Evolutionary conservation across 495 filamentous ascomycete genomes (phyloP).

Genomic region (Annulohypoxylon maeteangense): DNA sequence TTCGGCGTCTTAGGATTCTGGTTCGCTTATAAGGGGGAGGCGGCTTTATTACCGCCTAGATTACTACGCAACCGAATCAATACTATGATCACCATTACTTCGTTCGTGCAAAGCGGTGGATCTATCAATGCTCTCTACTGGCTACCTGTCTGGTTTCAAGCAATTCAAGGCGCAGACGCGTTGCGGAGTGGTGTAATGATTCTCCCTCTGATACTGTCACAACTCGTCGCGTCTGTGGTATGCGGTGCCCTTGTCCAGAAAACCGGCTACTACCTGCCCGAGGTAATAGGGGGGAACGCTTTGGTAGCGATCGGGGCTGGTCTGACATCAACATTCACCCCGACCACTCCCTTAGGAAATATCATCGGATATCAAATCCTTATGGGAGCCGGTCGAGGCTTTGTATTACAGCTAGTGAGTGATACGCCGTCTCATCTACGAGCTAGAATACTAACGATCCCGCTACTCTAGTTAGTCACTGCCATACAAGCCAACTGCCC

Average conservation of each 20-base stretch:
- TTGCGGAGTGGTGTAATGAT: slow-evolving; percentile 62
- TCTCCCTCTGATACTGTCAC: slow-evolving; percentile 63
- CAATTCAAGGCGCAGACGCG: slow-evolving; percentile 59
- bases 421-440: slow-evolving; percentile 20
- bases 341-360: slow-evolving; percentile 54
- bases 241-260: slow-evolving; percentile 55
- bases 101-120: slow-evolving; percentile 39
- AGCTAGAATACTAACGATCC: not conserved
- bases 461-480: slow-evolving; percentile 54
- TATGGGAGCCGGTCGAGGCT: slow-evolving; percentile 61
- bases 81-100: slow-evolving; percentile 43
- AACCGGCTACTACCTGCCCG: slow-evolving; percentile 64
- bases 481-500: slow-evolving; percentile 64
- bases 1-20: slow-evolving; percentile 55
- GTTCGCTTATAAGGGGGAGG: slow-evolving; percentile 58
- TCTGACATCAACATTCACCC: slow-evolving; percentile 60
- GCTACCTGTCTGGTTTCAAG: slow-evolving; percentile 75
- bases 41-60: slow-evolving; percentile 50
- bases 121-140: slow-evolving; percentile 48
- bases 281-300: slow-evolving; percentile 60
- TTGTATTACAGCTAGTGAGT: slow-evolving; percentile 59
- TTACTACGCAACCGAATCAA: slow-evolving; percentile 42
- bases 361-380: slow-evolving; percentile 72
- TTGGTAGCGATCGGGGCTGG: slow-evolving; percentile 66
- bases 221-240: slow-evolving; percentile 58